Evolutionary conservation across 1,139 yeast genomes (phyloP).

Genomic region (Zygosaccharomyces sapae): DNA sequence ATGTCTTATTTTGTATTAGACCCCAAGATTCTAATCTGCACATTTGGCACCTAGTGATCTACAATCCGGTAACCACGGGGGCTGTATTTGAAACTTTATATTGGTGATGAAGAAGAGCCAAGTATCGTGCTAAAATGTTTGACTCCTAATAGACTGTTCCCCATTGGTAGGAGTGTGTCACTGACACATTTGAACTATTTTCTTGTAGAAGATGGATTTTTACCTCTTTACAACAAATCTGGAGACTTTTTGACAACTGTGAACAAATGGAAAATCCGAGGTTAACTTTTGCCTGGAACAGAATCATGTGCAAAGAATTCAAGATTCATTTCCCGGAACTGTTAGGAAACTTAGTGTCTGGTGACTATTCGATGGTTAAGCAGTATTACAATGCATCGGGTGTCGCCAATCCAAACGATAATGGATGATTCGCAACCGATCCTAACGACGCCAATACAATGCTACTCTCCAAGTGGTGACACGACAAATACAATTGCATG

Average conservation of each 20-base stretch:
- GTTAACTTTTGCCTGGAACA: slow-evolving; percentile 30
- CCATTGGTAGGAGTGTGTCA: slow-evolving; percentile 29
- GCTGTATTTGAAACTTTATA: slow-evolving; percentile 27
- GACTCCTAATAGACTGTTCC: slow-evolving; percentile 30
- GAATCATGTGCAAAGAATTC: slow-evolving; percentile 31
- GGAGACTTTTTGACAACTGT: slow-evolving; percentile 16
- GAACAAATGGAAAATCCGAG: slow-evolving; percentile 6
- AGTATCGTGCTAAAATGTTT: slow-evolving; percentile 27
- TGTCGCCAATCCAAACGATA: slow-evolving; percentile 4
- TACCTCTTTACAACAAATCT: slow-evolving; percentile 25
- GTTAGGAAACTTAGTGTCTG: slow-evolving; percentile 22
- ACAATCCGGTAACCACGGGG: slow-evolving; percentile 19
- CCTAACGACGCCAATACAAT: background rate
- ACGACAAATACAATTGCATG: slow-evolving; percentile 14
- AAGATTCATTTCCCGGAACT: slow-evolving; percentile 29
- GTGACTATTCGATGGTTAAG: slow-evolving; percentile 26
- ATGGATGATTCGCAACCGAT: background rate
- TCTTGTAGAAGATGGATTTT: slow-evolving; percentile 23
- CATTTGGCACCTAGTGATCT: slow-evolving; percentile 32
- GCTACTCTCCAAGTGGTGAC: background rate
- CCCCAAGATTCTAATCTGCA: slow-evolving; percentile 35
- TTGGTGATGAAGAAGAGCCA: slow-evolving; percentile 21
- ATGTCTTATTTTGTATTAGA: slow-evolving; percentile 18
- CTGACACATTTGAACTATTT: slow-evolving; percentile 24
- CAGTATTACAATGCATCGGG: slow-evolving; percentile 11